Evolutionary conservation across 768 basidiomycete species (phyloP).

Genomic region (Rhizopogon roseolus): DNA sequence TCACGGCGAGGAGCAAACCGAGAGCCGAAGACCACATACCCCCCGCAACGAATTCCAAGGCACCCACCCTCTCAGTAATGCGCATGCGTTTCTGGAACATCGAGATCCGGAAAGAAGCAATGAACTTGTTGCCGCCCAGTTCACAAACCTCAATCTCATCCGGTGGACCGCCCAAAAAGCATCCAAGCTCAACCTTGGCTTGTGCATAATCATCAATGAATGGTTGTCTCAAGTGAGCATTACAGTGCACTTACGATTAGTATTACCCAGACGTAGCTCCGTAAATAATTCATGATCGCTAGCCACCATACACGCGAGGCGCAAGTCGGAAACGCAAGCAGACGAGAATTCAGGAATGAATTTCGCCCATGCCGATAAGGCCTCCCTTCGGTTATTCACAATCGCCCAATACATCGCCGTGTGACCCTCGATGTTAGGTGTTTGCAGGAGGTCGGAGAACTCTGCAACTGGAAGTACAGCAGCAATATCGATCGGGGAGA

Average conservation of each 20-base stretch:
- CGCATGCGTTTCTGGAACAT: background rate
- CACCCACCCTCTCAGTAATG: background rate
- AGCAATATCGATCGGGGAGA: no score
- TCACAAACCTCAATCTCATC: background rate
- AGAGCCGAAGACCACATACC: background rate
- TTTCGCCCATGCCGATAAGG: no score
- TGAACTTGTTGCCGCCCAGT: background rate
- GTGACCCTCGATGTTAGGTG: no score
- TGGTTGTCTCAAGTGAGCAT: no score
- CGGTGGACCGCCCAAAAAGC: background rate
- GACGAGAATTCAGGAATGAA: no score
- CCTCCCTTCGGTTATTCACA: no score
- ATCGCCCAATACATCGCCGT: no score
- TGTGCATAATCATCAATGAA: no score
- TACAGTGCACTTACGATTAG: background rate
- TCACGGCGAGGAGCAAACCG: background rate
- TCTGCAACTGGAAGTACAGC: no score
- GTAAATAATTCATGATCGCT: background rate
- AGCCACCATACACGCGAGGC: background rate
- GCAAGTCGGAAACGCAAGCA: background rate
- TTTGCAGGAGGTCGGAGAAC: no score
- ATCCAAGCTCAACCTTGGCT: no score
- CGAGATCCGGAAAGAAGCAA: background rate
- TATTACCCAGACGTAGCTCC: no score
- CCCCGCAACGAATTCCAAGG: background rate